Evolutionary conservation across 1,284 basidiomycete species (phyloP).

Genomic region (Apiotrichum gracile): DNA sequence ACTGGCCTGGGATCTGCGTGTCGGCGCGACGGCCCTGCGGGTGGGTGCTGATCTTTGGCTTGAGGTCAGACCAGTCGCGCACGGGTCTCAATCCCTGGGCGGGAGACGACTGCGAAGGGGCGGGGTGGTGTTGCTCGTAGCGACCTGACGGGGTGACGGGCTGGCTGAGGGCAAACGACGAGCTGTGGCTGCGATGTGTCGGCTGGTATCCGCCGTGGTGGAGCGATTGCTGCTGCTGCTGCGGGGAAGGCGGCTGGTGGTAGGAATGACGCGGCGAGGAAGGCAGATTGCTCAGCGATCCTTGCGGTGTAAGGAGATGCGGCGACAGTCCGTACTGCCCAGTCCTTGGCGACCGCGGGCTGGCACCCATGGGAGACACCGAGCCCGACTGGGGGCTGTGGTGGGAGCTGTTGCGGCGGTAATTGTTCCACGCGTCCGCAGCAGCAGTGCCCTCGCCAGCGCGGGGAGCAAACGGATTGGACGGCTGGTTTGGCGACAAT

Average conservation of each 20-base stretch:
- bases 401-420: slow-evolving; percentile 15
- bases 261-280: slow-evolving; percentile 2
- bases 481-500: slow-evolving; percentile 1
- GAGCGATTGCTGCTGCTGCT: not conserved
- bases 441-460: not conserved
- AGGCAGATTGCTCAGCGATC: slow-evolving; percentile 2
- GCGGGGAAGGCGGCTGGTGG: not conserved
- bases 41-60: slow-evolving; percentile 30
- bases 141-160: slow-evolving; percentile 29
- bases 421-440: slow-evolving; percentile 11
- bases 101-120: not conserved
- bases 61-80: slow-evolving; percentile 33
- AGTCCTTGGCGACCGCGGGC: slow-evolving; percentile 27
- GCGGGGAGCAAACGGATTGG: slow-evolving; percentile 39
- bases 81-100: slow-evolving; percentile 38
- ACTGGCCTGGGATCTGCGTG: slow-evolving; percentile 38
- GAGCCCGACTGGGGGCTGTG: slow-evolving; percentile 28
- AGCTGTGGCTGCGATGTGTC: slow-evolving; percentile 4
- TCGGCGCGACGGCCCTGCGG: slow-evolving; percentile 40
- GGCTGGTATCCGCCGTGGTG: not conserved
- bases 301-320: slow-evolving; percentile 14
- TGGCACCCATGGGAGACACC: slow-evolving; percentile 26
- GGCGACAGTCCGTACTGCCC: slow-evolving; percentile 30
- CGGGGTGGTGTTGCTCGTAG: slow-evolving; percentile 1
- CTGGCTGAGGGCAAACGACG: slow-evolving; percentile 32